Percentiles rank a stretch among this genome's conserved stretches.
Evolutionary conservation across 768 basidiomycete species (phyloP).

Genomic region (Collybia nuda): DNA sequence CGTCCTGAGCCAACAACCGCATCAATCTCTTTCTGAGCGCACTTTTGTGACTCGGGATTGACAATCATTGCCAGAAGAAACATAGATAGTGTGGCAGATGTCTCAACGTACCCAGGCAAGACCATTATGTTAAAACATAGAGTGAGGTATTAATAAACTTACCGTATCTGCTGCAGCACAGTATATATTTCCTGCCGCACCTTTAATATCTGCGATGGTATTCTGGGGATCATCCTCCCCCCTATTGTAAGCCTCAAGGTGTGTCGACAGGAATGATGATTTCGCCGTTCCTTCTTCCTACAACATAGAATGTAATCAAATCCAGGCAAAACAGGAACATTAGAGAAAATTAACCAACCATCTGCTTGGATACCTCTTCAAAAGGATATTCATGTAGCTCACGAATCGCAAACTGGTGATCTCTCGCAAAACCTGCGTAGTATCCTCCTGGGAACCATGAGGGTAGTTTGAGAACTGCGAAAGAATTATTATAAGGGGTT

Average conservation of each 20-base stretch:
- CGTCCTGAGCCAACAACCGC: slow-evolving; percentile 19
- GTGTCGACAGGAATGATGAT: slow-evolving; percentile 12
- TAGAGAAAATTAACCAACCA: slow-evolving; percentile 3
- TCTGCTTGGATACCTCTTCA: slow-evolving; percentile 10
- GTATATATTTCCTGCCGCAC: slow-evolving; percentile 9
- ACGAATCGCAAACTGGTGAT: slow-evolving; percentile 1
- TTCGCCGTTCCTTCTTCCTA: slow-evolving; percentile 10
- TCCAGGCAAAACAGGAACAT: not conserved
- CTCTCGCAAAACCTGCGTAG: slow-evolving; percentile 13
- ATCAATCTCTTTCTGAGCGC: slow-evolving; percentile 28
- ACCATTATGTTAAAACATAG: not conserved
- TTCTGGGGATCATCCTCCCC: not conserved
- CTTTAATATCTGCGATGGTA: slow-evolving; percentile 7
- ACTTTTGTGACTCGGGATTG: slow-evolving; percentile 22
- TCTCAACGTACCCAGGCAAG: slow-evolving; percentile 5
- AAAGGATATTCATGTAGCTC: slow-evolving; percentile 17
- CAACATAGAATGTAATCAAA: not conserved
- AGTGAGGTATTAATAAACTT: not conserved
- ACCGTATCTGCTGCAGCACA: slow-evolving; percentile 16
- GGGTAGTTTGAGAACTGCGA: slow-evolving; percentile 17
- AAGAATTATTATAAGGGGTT: slow-evolving; percentile 6
- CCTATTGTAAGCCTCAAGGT: slow-evolving; percentile 9
- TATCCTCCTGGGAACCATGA: slow-evolving; percentile 23
- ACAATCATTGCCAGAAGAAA: slow-evolving; percentile 27
- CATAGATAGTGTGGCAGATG: slow-evolving; percentile 15